Conservation (phyloP, 179 eudicot genomes). For the Actinidia chinensis region DNA sequence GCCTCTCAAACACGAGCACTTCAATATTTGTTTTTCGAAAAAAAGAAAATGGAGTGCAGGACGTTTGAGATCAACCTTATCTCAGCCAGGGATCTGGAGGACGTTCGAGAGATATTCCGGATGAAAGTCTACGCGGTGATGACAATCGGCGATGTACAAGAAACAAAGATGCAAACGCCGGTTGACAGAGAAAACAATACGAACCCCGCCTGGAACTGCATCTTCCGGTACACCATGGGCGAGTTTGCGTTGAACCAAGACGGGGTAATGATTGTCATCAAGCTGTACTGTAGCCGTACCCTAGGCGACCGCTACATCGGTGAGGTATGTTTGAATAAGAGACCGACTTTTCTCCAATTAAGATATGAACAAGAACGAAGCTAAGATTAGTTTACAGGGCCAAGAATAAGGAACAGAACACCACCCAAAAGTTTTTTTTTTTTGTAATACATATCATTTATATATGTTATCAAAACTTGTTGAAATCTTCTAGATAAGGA, state of each 20-base stretch:
- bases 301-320: slow-evolving; percentile 24
- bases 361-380: no score
- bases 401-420: no score
- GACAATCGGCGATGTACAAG: background rate
- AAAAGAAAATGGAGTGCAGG: background rate
- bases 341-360: no score
- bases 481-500: no score
- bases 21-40: background rate
- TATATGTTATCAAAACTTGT: no score
- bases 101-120: slow-evolving; percentile 25
- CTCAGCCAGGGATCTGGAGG: slow-evolving; percentile 25
- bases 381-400: no score
- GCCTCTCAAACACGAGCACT: background rate
- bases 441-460: no score
- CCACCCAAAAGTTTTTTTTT: no score
- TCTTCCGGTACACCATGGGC: slow-evolving; percentile 9
- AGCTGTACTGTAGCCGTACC: slow-evolving; percentile 18
- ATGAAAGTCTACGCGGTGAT: slow-evolving; percentile 43
- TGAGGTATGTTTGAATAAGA: background rate
- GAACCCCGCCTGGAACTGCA: slow-evolving; percentile 16
- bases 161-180: slow-evolving; percentile 11
- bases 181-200: slow-evolving; percentile 14
- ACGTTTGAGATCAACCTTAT: slow-evolving; percentile 6
- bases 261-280: slow-evolving; percentile 18
- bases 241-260: slow-evolving; percentile 7